Percentiles rank a stretch among this genome's conserved stretches.
Conservation (phyloP, 495 filamentous ascomycete genomes). For the Aspergillus carlsbadensis region DNA sequence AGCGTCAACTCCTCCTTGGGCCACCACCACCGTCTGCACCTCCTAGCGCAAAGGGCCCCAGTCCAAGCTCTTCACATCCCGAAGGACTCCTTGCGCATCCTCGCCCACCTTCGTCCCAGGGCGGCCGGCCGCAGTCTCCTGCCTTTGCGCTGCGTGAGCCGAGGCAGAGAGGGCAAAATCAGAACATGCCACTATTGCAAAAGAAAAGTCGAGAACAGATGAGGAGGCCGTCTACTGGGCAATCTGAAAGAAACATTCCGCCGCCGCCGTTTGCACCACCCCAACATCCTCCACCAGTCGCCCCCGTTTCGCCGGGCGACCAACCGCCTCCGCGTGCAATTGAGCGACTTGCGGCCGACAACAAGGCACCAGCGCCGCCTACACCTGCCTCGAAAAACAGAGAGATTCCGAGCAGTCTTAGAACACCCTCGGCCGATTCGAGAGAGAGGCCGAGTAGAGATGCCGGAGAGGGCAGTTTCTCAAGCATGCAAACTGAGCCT, state of each 20-base stretch:
- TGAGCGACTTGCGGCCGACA: conserved; percentile 26
- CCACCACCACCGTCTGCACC: conserved; percentile 30
- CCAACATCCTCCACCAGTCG: conserved; percentile 20
- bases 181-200: conserved; percentile 33
- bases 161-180: conserved; percentile 35
- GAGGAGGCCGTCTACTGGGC: conserved; percentile 40
- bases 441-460: conserved; percentile 16
- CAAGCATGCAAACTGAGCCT: conserved; percentile 18
- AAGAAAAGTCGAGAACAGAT: conserved; percentile 49
- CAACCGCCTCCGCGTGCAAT: conserved; percentile 30
- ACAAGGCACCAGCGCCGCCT: conserved; percentile 20
- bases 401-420: conserved; percentile 25
- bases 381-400: conserved; percentile 26
- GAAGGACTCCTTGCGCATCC: conserved; percentile 32
- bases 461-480: conserved; percentile 15
- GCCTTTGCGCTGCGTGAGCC: conserved; percentile 18
- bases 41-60: conserved; percentile 33
- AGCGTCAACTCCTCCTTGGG: conserved; percentile 69
- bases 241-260: conserved; percentile 27
- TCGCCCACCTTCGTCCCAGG: conserved; percentile 25
- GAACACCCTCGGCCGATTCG: conserved; percentile 16
- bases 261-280: conserved; percentile 26
- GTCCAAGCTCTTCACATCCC: conserved; percentile 33
- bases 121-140: conserved; percentile 27
- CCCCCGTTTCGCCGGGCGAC: conserved; percentile 15